These are phyloP conservation scores for Eleusine indica DNA, from an alignment of 176 grass and related monocot genomes.

Conservation along the genomic window DNA sequence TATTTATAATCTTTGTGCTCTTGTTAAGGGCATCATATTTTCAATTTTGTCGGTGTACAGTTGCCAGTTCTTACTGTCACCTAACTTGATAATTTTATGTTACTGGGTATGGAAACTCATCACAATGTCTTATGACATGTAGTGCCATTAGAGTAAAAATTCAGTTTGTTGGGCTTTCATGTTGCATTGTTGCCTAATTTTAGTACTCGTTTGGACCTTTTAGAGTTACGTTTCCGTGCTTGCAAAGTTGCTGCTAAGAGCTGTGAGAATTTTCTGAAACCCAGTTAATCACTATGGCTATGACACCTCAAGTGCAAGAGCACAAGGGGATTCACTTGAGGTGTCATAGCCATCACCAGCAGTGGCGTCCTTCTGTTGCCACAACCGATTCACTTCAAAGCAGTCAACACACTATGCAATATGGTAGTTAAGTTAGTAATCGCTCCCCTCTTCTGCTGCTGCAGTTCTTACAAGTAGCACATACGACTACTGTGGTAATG, in stretches of 20 bases:
- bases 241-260: too few relatives aligned
- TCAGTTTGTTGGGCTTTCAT: neutral
- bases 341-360: too few relatives aligned
- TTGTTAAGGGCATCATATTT: neutral
- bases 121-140: neutral
- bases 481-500: neutral
- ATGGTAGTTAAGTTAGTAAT: neutral
- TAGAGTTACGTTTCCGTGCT: too few relatives aligned
- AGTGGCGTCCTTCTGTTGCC: too few relatives aligned
- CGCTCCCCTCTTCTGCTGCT: neutral
- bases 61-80: neutral
- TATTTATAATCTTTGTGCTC: neutral
- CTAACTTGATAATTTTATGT: constrained; percentile 1
- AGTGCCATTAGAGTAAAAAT: neutral
- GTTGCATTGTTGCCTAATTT: neutral
- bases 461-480: neutral
- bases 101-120: neutral
- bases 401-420: too few relatives aligned
- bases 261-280: too few relatives aligned
- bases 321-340: too few relatives aligned
- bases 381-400: too few relatives aligned
- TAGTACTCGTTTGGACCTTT: neutral
- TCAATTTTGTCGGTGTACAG: constrained; percentile 9
- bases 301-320: too few relatives aligned
- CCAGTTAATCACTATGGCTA: too few relatives aligned